phyloP scores from a whole-genome alignment of 2,329 filamentous ascomycete genomes.

The Botrytis fragariae region DNA sequence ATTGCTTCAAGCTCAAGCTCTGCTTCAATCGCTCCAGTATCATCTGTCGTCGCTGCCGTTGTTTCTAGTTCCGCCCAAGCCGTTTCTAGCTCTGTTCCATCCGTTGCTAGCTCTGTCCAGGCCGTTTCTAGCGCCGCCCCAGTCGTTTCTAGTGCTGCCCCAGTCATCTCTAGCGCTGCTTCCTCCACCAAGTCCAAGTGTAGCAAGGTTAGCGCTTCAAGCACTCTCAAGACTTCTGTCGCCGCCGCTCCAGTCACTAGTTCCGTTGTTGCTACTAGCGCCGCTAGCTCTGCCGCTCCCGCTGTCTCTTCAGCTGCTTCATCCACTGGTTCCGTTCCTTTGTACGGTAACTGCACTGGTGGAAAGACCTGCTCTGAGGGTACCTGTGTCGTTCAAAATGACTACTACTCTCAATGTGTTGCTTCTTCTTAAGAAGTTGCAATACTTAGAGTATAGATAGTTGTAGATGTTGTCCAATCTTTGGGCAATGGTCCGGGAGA shows the following conservation, averaged over 20 bases:
- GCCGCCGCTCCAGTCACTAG: too few relatives aligned
- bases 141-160: too few relatives aligned
- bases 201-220: not conserved
- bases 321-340: not conserved
- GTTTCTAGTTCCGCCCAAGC: too few relatives aligned
- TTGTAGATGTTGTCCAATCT: not conserved
- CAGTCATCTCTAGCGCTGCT: too few relatives aligned
- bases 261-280: not conserved
- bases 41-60: not conserved
- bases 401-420: not conserved
- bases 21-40: not conserved
- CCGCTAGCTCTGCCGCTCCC: not conserved
- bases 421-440: not conserved
- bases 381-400: not conserved
- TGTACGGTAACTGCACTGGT: conserved; percentile 5
- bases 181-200: conserved; percentile 8
- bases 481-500: not conserved
- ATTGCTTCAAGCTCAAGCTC: too few relatives aligned
- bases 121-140: too few relatives aligned
- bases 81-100: too few relatives aligned
- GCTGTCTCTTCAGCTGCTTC: not conserved
- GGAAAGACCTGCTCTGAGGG: conserved; percentile 9
- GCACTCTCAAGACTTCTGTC: not conserved
- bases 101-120: too few relatives aligned
- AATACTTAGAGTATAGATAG: not conserved